phyloP scores from a whole-genome alignment of 805 yeast species.

The Candida silvicultrix region DNA sequence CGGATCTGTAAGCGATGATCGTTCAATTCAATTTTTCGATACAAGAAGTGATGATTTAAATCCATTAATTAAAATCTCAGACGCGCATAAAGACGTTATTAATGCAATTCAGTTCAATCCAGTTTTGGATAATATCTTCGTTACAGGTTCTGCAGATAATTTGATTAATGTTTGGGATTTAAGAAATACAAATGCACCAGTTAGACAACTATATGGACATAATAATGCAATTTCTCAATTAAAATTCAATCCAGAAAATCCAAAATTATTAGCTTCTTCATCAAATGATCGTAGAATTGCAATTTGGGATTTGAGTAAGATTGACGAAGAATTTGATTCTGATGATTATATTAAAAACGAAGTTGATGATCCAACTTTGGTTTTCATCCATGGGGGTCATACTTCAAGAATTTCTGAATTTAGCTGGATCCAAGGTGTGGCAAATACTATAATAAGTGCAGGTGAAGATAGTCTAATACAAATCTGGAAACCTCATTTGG shows the following conservation, averaged over 20 bases:
- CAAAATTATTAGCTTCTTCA: slow-evolving; percentile 49
- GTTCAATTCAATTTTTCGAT: slow-evolving; percentile 55
- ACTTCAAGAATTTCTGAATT: slow-evolving; percentile 61
- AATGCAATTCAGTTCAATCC: slow-evolving; percentile 68
- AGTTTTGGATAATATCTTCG: slow-evolving; percentile 42
- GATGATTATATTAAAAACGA: slow-evolving; percentile 48
- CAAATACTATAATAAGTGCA: slow-evolving; percentile 55
- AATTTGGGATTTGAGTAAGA: slow-evolving; percentile 64
- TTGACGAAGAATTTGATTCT: slow-evolving; percentile 50
- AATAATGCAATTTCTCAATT: slow-evolving; percentile 47
- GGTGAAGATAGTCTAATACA: slow-evolving; percentile 75
- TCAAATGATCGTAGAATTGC: slow-evolving; percentile 65
- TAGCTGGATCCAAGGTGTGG: slow-evolving; percentile 57
- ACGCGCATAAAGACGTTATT: slow-evolving; percentile 55
- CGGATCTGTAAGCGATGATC: slow-evolving; percentile 71
- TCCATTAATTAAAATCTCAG: slow-evolving; percentile 36
- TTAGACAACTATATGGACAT: slow-evolving; percentile 68
- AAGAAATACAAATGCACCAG: slow-evolving; percentile 50
- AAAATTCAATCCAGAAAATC: slow-evolving; percentile 44
- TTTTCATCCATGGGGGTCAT: slow-evolving; percentile 85
- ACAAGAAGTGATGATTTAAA: slow-evolving; percentile 29
- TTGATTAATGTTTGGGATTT: slow-evolving; percentile 72
- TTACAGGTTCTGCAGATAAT: slow-evolving; percentile 76
- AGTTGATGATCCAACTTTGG: slow-evolving; percentile 68
- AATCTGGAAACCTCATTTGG: slow-evolving; percentile 52